A percentile compares a stretch with the other conserved stretches of the same genome.
These are phyloP conservation scores for Hericium erinaceus DNA, from an alignment of 768 basidiomycete genomes.

Conservation along the genomic window DNA sequence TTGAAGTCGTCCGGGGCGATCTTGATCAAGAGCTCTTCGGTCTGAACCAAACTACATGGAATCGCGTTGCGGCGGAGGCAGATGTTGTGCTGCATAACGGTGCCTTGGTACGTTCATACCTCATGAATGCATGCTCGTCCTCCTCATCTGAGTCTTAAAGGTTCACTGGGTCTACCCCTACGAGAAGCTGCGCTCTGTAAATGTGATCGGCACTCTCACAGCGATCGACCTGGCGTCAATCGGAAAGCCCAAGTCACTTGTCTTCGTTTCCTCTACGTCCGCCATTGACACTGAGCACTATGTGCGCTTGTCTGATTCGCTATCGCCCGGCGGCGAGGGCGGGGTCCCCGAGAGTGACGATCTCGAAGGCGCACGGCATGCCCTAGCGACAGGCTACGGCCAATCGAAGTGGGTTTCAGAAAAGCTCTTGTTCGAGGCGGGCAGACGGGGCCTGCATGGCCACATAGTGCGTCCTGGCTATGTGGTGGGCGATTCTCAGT, in stretches of 20 bases:
- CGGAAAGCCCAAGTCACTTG: constrained; percentile 65
- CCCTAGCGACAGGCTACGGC: constrained; percentile 87
- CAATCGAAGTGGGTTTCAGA: constrained; percentile 99
- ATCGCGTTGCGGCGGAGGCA: constrained; percentile 53
- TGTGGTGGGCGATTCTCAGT: constrained; percentile 84
- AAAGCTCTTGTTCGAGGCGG: constrained; percentile 87
- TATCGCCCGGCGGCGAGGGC: constrained; percentile 35
- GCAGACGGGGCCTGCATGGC: constrained; percentile 72
- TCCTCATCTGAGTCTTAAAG: constrained; percentile 26
- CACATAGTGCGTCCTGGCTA: constrained; percentile 92
- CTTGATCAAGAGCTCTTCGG: constrained; percentile 71
- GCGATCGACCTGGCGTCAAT: constrained; percentile 71
- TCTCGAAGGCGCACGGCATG: constrained; percentile 69
- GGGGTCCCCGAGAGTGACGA: constrained; percentile 86
- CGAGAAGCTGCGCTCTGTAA: constrained; percentile 81
- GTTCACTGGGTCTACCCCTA: constrained; percentile 99
- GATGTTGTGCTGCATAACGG: constrained; percentile 92
- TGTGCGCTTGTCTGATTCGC: constrained; percentile 73
- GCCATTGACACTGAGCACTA: constrained; percentile 89
- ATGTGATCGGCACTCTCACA: constrained; percentile 87
- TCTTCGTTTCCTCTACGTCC: constrained; percentile 95
- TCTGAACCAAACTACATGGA: constrained; percentile 55
- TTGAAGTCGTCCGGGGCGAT: constrained; percentile 84
- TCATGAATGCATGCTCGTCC: no score
- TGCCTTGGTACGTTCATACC: constrained; percentile 67